Percentiles rank a stretch among this genome's conserved stretches.
These are phyloP conservation scores for Talaromyces sp. DNA, from an alignment of 2,329 filamentous ascomycete species.

Conservation along the genomic window DNA sequence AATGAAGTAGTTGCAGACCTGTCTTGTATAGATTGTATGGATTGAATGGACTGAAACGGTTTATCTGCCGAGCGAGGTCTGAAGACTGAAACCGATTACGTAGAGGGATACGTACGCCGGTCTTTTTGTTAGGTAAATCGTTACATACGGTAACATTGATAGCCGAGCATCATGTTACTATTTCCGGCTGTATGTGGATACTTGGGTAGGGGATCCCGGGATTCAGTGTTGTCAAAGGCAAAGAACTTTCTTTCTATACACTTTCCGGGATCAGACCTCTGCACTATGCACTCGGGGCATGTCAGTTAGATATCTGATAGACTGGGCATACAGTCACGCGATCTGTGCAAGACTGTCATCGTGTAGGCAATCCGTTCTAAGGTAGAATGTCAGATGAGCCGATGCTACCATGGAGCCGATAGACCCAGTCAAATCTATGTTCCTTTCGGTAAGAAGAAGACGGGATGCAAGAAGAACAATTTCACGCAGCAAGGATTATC, in stretches of 20 bases:
- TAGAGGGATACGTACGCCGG: not conserved
- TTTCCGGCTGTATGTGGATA: not conserved
- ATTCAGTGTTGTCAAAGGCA: too few relatives aligned
- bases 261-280: too few relatives aligned
- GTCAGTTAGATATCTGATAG: too few relatives aligned
- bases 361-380: not conserved
- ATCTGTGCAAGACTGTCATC: not conserved
- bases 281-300: too few relatives aligned
- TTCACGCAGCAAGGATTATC: conserved; percentile 1
- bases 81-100: not conserved
- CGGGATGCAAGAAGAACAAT: not conserved
- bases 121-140: not conserved
- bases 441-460: too few relatives aligned
- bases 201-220: not conserved
- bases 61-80: not conserved
- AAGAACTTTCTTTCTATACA: too few relatives aligned
- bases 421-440: too few relatives aligned
- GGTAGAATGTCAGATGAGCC: not conserved
- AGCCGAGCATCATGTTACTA: not conserved
- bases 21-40: not conserved
- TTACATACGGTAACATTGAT: not conserved
- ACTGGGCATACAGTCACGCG: not conserved
- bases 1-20: not conserved
- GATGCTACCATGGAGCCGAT: not conserved
- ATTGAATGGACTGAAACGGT: not conserved